Evolutionary conservation across 192 early-diverging fungal species (phyloP).

Genomic region (Backusella liffmaniae): DNA sequence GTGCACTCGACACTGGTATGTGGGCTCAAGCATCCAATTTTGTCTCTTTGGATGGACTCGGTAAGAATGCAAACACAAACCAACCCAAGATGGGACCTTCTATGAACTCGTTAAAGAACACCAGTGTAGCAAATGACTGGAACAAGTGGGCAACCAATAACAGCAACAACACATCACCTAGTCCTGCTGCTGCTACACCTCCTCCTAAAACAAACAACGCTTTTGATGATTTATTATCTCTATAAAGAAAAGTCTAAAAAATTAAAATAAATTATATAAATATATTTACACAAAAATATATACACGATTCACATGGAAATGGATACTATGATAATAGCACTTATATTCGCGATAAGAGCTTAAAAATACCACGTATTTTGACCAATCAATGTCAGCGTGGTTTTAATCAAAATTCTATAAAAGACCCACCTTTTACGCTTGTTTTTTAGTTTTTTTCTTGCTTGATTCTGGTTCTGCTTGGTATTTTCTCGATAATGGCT

Average conservation of each 20-base stretch:
- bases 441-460: neutral
- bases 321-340: neutral
- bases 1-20: constrained; percentile 47
- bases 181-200: neutral
- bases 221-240: constrained; percentile 32
- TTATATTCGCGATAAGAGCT: constrained; percentile 1
- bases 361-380: neutral
- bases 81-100: constrained; percentile 49
- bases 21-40: constrained; percentile 68
- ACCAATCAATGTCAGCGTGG: neutral
- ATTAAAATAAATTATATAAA: neutral
- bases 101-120: constrained; percentile 52
- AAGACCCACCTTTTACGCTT: neutral
- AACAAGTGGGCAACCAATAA: constrained; percentile 23
- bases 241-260: neutral
- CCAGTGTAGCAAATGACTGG: constrained; percentile 30
- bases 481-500: constrained; percentile 11
- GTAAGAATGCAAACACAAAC: constrained; percentile 46
- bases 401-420: constrained; percentile 2
- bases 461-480: neutral
- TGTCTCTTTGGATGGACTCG: constrained; percentile 72
- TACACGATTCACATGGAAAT: neutral
- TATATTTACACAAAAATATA: neutral
- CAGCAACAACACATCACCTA: neutral
- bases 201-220: neutral